Base-by-base conservation (phyloP, 225 moss, liverwort and hornwort species). In the Polytrichum commune region DNA sequence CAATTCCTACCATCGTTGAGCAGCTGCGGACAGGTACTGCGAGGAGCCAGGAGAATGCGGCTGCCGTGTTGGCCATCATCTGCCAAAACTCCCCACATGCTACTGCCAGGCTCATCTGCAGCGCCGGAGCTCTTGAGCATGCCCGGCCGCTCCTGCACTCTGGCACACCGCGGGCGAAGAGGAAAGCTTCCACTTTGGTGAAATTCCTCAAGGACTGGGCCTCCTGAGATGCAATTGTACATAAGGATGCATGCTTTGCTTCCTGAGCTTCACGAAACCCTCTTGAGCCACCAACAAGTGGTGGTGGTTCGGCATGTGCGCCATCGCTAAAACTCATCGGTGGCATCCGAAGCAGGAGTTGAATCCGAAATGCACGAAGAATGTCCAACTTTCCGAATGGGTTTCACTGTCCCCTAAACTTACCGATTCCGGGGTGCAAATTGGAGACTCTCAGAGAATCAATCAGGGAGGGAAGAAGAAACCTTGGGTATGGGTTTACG, bases 41-140 rank as follows among this genome's bases (percentile, higher is more conserved):
- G 33, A 69, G 64, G 5, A 76, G 64, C 54, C 54, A 73, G 22
- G 73, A 76, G 64, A 81, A 72, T 19, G 75, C 76, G n/a, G 73
- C 73, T 5, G 73, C 73, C 29, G 73, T 74, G 19, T 33, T 74
- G 66, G 73, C 73, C 73, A 74, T 66, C 23, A 65, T 74, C 19
- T 74, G 73, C n/a, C 73, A 74, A 65, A 66, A 74, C 35, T 74
- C 73, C 3, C 73, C 66, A 24, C 65, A 66, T 29, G 66, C 73
- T 10, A 74, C 73, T 1, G 46, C 46, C 46, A 55, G 66, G 10
- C 73, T 66, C 19, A 66, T 66, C 55, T 74, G 32, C 27, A 55
- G 29, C 10, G 73, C 73, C 1, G 73, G 73, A 4, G 73, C 73
- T 30, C 55, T 74, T 25, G 73, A 74, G 73, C 73, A 74, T 33